phyloP scores from a whole-genome alignment of 148 eudicot genomes.

The Pouteria glomerata region DNA sequence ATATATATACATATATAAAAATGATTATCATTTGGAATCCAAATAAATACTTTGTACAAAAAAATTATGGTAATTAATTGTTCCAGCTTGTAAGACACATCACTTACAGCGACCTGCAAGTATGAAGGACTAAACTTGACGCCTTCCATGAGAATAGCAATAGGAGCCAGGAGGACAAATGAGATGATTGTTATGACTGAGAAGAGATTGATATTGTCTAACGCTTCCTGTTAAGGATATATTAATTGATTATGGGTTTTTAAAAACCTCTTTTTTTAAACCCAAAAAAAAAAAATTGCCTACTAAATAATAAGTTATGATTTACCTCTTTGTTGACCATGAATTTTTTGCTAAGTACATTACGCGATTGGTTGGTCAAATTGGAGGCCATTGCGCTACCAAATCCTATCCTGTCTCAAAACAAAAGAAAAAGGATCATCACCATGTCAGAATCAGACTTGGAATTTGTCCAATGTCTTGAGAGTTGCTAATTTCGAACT shows the following conservation, averaged over 20 bases:
- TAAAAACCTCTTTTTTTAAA: too few relatives aligned
- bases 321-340: slow-evolving; percentile 78
- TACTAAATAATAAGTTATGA: too few relatives aligned
- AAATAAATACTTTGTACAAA: neutral
- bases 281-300: too few relatives aligned
- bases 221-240: slow-evolving; percentile 41
- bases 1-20: too few relatives aligned
- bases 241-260: neutral
- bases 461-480: neutral
- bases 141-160: slow-evolving; percentile 63
- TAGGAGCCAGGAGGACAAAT: slow-evolving; percentile 47
- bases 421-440: neutral
- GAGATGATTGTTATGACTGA: slow-evolving; percentile 69
- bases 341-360: slow-evolving; percentile 84
- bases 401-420: slow-evolving; percentile 61
- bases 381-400: slow-evolving; percentile 95
- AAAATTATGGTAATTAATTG: too few relatives aligned
- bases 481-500: neutral
- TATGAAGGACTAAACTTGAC: slow-evolving; percentile 66
- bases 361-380: slow-evolving; percentile 84
- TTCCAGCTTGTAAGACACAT: neutral
- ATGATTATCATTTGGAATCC: neutral
- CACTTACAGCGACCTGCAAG: slow-evolving; percentile 49
- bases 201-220: slow-evolving; percentile 88
- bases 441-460: neutral